Evolutionary conservation across 441 rosid species (phyloP).

Genomic region (Erodium texanum): DNA sequence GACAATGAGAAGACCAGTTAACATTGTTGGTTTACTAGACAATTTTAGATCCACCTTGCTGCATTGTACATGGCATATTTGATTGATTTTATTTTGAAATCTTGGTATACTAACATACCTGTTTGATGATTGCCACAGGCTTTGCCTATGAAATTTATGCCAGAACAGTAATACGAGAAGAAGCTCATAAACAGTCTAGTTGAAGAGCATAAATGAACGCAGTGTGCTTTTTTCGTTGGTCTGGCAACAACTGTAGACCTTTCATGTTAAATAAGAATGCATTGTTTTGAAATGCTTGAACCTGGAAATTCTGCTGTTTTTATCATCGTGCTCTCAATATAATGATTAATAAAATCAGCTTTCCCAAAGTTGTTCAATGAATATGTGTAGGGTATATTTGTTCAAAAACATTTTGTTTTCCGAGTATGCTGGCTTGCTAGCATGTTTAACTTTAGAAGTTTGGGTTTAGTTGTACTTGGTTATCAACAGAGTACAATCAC

Average conservation of each 20-base stretch:
- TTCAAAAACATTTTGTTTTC: neutral
- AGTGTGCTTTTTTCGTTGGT: conserved; percentile 14
- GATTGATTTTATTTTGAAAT: neutral
- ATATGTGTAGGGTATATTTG: neutral
- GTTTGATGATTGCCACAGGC: conserved; percentile 30
- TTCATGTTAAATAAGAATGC: conserved; percentile 24
- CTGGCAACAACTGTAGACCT: neutral
- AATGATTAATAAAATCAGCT: neutral
- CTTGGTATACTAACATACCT: neutral
- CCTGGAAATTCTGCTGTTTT: conserved; percentile 3
- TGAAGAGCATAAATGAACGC: conserved; percentile 27
- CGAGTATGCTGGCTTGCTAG: too few relatives aligned
- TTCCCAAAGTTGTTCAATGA: neutral
- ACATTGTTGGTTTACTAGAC: neutral
- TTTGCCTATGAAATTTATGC: conserved; percentile 90
- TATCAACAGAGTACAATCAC: too few relatives aligned
- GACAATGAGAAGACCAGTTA: neutral
- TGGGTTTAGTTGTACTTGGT: too few relatives aligned
- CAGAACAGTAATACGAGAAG: conserved; percentile 55
- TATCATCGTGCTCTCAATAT: neutral
- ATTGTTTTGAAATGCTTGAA: conserved; percentile 20
- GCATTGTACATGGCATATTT: neutral
- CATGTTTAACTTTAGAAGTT: too few relatives aligned
- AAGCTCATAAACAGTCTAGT: conserved; percentile 41
- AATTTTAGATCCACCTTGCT: neutral